Evolutionary conservation across 306 rosid genomes (phyloP), one percentile per base, ranked within the genome.

Genomic region (Notholithocarpus densiflorus): DNA sequence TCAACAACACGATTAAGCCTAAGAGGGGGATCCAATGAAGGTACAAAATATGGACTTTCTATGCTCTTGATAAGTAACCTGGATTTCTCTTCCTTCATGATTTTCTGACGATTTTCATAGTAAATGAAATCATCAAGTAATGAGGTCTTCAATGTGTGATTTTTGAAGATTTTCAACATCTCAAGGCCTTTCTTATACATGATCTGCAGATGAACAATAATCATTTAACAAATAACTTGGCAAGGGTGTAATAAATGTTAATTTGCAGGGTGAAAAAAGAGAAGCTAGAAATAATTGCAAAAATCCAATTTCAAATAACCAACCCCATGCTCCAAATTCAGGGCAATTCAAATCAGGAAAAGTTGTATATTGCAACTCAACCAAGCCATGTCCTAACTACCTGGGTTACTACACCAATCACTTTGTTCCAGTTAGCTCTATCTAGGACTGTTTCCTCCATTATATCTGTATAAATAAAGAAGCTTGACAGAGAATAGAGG

Each of bases 51-150:
- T 6, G 91, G 93, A 71, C 84, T 73, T 75, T 86, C 89, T 0
- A 75, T 86, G 79, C 81, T 91, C 81, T 80, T 88, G 71, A 81
- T 61, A 45, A 79, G 81, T 21, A 82, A 84, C 88, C 90, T 89
- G 78, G 97, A 88, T 85, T 89, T 94, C 87, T 89, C 97, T 72
- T 92, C 98, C 86, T 83, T 91, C 91, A 94, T 87, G 71, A 94
- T 85, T 89, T 88, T 94, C 82, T 94, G 94, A 56, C 98, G 98
- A 75, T 89, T 86, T 89, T 94, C 98, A 74, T 94, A 90, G 79
- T 94, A 94, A 72, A 90, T 80, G 20, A 94, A 91, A 78, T 94
- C 98, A 56, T 94, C 98, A 21, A 92, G 94, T 82, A 94, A 85
- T 74, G 97, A 94, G 40, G 94, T 91, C 94, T 88, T 94, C 86